Base-by-base conservation (phyloP, 139 green algal genomes). In the Chlamydomonas eustigma region DNA sequence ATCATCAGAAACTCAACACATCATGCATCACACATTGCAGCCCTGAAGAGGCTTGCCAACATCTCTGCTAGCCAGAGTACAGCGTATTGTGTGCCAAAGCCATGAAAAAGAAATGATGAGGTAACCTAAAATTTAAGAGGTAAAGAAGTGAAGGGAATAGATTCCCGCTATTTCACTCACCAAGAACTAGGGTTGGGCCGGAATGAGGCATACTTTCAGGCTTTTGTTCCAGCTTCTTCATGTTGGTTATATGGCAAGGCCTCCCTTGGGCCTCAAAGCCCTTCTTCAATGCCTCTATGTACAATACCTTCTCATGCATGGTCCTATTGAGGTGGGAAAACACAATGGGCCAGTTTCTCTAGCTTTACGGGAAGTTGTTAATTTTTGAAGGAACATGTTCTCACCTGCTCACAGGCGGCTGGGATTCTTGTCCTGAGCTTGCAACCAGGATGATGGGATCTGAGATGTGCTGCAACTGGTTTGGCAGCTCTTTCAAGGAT, bases 281-380 rank as follows among this genome's bases (percentile, higher is more conserved):
- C 24, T 73, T 37, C 22, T 34, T 37, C 31, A 83, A 66, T 6
- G 78, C 78, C 73, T 83, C 78, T 1, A 83, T 51, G 65, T 83
- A 83, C 73, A 83, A 37, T 73, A 83, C 37, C 78, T 83, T 83
- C 31, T 83, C 78, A 64, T 83, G 78, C 73, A 83, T 73, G 36
- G 78, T 83, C 36, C 77, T 76, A 58, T 58, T 58, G 44, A 18
- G 18, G 18, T 28, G 44, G 44, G 44, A 18, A 58, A 58, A 18
- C 18, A 18, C 12, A 18, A 18, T 58, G 44, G 44, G 18, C n/a
- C n/a, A n/a, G n/a, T n/a, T n/a, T 28, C 18, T 12, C 12, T 18
- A 58, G 44, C 44, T 58, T 12, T 58, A 58, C 44, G 12, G 12
- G 12, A 58, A 12, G 44, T 58, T 58, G 44, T 18, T 58, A 18